Conservation (phyloP, 2,329 filamentous ascomycete species). For the Periglandula ipomoeae region DNA sequence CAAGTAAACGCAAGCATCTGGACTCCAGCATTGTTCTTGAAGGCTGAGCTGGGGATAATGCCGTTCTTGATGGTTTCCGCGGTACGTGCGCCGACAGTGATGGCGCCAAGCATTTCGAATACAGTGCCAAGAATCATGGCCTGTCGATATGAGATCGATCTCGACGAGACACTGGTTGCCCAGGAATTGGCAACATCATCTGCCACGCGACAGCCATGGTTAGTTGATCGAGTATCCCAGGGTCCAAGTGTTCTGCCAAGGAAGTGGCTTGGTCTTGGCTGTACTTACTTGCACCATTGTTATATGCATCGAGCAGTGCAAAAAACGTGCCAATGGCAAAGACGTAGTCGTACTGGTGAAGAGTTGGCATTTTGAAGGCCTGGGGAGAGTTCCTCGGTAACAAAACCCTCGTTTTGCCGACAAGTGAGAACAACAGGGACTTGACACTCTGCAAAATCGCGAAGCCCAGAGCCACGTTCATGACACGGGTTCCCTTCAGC, state of each 20-base stretch:
- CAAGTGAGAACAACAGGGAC: no score
- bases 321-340: conserved; percentile 70
- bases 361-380: conserved; percentile 2
- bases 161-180: conserved; percentile 55
- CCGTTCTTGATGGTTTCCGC: conserved; percentile 75
- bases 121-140: conserved; percentile 58
- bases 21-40: conserved; percentile 51
- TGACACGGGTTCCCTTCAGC: not conserved
- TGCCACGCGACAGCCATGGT: conserved; percentile 18
- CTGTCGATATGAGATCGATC: conserved; percentile 56
- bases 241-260: not conserved
- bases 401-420: not conserved
- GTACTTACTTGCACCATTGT: conserved; percentile 66
- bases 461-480: not conserved
- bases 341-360: conserved; percentile 37
- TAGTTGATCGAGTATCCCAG: not conserved
- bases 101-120: conserved; percentile 60
- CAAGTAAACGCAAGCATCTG: conserved; percentile 61
- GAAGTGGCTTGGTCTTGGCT: not conserved
- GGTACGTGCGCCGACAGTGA: conserved; percentile 59
- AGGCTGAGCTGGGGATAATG: conserved; percentile 54
- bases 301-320: conserved; percentile 67
- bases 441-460: not conserved
- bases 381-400: not conserved
- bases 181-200: conserved; percentile 80